Evolutionary conservation across 139 green algal genomes (phyloP).

Genomic region (Pleodorina starrii): DNA sequence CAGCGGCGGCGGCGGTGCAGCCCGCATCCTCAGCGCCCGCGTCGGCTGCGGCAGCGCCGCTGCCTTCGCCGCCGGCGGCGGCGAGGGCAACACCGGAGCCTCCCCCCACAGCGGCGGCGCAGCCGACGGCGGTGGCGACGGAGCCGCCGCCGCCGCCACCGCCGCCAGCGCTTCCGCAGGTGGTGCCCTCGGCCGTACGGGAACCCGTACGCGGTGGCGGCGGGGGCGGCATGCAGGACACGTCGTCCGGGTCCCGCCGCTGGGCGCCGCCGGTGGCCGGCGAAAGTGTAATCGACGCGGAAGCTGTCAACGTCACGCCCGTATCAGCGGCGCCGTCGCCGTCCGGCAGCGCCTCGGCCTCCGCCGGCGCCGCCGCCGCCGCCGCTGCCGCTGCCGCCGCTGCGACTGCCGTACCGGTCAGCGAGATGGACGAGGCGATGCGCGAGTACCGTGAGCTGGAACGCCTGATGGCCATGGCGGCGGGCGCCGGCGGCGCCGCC

Average conservation of each 20-base stretch:
- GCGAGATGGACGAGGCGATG: constrained; percentile 8
- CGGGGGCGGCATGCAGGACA: neutral
- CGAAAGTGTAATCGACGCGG: neutral
- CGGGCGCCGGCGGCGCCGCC: neutral
- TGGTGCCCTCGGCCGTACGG: constrained; percentile 16
- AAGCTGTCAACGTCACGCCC: neutral
- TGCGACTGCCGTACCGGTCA: neutral
- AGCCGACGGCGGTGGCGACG: neutral
- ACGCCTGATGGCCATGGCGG: neutral
- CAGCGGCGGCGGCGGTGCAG: neutral
- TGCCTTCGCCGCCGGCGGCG: neutral
- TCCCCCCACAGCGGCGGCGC: neutral
- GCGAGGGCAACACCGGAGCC: neutral
- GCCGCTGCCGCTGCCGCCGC: constrained; percentile 12
- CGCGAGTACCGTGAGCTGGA: constrained; percentile 36
- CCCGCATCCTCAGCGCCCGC: neutral
- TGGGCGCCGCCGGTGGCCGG: neutral
- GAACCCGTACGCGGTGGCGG: neutral
- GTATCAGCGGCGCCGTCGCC: neutral
- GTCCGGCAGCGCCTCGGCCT: neutral
- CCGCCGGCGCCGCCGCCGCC: neutral
- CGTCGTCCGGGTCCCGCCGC: neutral
- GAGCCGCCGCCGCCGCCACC: too few species aligned
- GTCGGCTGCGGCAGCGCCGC: neutral
- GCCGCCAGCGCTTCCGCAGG: constrained; percentile 13